Percentiles rank a stretch among this genome's conserved stretches.
These are phyloP conservation scores for Thinopyrum elongatum DNA, from an alignment of 176 grass and related monocot species.

Conservation along the genomic window DNA sequence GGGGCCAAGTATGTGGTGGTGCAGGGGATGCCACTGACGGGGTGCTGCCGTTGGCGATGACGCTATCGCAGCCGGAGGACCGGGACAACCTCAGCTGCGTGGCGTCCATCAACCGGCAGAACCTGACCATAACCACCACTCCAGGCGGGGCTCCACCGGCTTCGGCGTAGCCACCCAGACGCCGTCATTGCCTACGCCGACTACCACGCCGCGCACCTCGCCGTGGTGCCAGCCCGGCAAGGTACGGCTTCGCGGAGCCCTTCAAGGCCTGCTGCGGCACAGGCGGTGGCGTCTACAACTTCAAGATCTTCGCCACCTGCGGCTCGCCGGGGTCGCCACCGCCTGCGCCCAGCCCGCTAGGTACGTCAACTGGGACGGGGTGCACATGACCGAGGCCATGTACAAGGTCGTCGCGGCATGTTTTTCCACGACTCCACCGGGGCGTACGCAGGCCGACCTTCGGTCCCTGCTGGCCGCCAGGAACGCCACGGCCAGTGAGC, in stretches of 20 bases:
- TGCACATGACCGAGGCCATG: slow-evolving; percentile 93
- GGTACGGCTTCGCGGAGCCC: slow-evolving; percentile 60
- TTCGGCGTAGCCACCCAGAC: slow-evolving; percentile 35
- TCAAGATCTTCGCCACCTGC: slow-evolving; percentile 69
- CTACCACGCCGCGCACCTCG: slow-evolving; percentile 60
- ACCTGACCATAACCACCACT: slow-evolving; percentile 53
- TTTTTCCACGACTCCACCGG: slow-evolving; percentile 47
- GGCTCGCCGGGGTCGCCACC: slow-evolving; percentile 65
- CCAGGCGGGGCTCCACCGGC: slow-evolving; percentile 35
- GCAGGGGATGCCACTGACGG: slow-evolving; percentile 70
- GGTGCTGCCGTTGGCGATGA: slow-evolving; percentile 69
- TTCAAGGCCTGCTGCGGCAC: slow-evolving; percentile 60
- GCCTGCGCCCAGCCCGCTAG: slow-evolving; percentile 49
- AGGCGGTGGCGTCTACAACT: slow-evolving; percentile 70
- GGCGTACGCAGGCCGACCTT: slow-evolving; percentile 65
- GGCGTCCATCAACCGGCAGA: slow-evolving; percentile 58
- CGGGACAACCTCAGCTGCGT: slow-evolving; percentile 63
- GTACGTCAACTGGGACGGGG: slow-evolving; percentile 92
- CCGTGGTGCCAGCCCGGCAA: slow-evolving; percentile 44
- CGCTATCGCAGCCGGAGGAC: slow-evolving; percentile 45
- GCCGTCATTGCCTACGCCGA: slow-evolving; percentile 72
- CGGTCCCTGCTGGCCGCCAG: slow-evolving; percentile 32
- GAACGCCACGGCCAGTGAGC: slow-evolving; percentile 29
- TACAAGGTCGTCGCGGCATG: slow-evolving; percentile 71
- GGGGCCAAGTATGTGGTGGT: slow-evolving; percentile 78